These are phyloP conservation scores for Mikania micrantha DNA, from an alignment of 129 eudicot genomes.

Conservation along the genomic window DNA sequence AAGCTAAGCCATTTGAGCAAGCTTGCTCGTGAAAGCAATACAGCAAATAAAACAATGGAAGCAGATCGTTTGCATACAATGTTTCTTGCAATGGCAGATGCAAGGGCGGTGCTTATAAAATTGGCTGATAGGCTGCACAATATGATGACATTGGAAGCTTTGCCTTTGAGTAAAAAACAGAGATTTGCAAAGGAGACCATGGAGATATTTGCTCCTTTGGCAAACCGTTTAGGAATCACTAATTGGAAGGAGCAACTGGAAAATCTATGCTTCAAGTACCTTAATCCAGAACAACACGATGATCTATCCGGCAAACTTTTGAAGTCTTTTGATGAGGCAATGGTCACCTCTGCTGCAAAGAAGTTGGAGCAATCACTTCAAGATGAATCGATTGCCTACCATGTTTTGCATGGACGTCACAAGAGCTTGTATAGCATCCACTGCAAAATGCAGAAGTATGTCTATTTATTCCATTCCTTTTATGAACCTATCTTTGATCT, in stretches of 20 bases:
- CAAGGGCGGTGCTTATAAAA: conserved; percentile 86
- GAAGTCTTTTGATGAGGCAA: conserved; percentile 69
- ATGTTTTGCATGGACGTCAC: conserved; percentile 65
- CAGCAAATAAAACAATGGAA: conserved; percentile 72
- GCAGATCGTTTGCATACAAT: conserved; percentile 92
- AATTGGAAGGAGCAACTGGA: conserved; percentile 94
- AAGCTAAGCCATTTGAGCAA: conserved; percentile 91
- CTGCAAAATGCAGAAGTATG: conserved; percentile 80
- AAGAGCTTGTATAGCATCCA: conserved; percentile 92
- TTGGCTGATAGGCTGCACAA: conserved; percentile 89
- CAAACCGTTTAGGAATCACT: conserved; percentile 84
- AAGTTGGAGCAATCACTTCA: conserved; percentile 63
- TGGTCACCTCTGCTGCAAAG: conserved; percentile 55
- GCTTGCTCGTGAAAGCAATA: conserved; percentile 93
- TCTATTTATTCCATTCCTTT: conserved; percentile 1
- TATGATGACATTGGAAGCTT: conserved; percentile 84
- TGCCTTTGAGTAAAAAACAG: conserved; percentile 57
- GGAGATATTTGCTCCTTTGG: conserved; percentile 91
- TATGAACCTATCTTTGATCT: not conserved
- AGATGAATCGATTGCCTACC: conserved; percentile 48
- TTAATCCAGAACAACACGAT: conserved; percentile 58
- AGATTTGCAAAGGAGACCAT: conserved; percentile 85
- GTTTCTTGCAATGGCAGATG: conserved; percentile 99
- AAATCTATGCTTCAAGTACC: conserved; percentile 65
- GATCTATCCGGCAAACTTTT: conserved; percentile 64